Conservation (phyloP, 1,139 yeast genomes). For the Geotrichum candidum region DNA sequence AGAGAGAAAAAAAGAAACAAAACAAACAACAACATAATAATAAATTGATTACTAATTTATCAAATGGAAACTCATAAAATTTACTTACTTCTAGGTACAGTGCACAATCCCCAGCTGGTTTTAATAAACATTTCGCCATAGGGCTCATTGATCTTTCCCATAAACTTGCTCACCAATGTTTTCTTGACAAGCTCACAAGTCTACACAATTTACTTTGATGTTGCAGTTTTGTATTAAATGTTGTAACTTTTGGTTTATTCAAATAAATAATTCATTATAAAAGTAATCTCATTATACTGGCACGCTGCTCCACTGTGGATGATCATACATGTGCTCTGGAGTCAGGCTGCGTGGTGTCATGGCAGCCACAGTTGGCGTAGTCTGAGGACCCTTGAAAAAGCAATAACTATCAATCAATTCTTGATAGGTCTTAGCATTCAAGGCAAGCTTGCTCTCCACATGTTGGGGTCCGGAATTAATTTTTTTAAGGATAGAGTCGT, state of each 20-base stretch:
- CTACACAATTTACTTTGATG: too few species aligned
- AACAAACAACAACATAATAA: too few species aligned
- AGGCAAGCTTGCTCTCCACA: conserved; percentile 25
- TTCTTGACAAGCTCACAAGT: too few species aligned
- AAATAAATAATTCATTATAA: not conserved
- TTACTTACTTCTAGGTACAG: too few species aligned
- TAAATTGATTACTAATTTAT: too few species aligned
- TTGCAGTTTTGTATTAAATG: not conserved
- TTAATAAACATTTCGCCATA: too few species aligned
- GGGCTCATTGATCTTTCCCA: too few species aligned
- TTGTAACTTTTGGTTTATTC: not conserved
- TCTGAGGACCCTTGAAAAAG: conserved; percentile 40
- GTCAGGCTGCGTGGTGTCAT: not conserved
- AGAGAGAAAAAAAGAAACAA: too few species aligned
- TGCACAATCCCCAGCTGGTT: too few species aligned
- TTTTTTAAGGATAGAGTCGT: conserved; percentile 26
- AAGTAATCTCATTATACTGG: not conserved
- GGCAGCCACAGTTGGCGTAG: not conserved
- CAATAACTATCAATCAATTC: conserved; percentile 68
- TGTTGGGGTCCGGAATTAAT: not conserved
- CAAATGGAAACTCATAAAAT: too few species aligned
- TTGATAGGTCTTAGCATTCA: conserved; percentile 59
- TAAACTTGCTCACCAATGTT: too few species aligned
- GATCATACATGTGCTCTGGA: not conserved
- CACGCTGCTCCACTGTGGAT: not conserved